Evolutionary conservation across 2,329 filamentous ascomycete genomes (phyloP), one percentile per base, ranked within the genome.

Genomic region (Cercospora zeina): DNA sequence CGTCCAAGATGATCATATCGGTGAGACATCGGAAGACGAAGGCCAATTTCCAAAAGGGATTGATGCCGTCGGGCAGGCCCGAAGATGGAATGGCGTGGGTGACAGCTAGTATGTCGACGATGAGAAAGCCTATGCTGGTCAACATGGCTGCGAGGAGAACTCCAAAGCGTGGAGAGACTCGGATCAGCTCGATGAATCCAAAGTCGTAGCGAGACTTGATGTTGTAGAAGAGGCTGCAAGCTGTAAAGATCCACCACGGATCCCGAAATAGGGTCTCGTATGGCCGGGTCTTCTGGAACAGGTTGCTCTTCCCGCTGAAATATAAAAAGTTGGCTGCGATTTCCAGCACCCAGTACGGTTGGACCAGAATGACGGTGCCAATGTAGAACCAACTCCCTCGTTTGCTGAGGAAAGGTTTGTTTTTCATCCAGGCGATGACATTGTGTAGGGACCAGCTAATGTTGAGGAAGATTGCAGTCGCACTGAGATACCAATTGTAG

Each of bases 161-260:
- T 11, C 82, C 85, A 65, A 89, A 89, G 3, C 86, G 84, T 1
- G 86, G 86, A 1, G 84, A 87, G 6, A 86, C 81, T 4, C 79
- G 77, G 55, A 88, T 76, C 21, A 89, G 80, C 62, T 88, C 84
- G 49, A 79, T 69, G 33, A 67, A 73, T 2, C 79, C 79, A 65
- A 88, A 83, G 51, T 85, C 82, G 72, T 89, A 89, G 47, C 84
- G 80, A 30, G 77, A 80, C 62, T 84, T 85, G 71, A 88, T 87
- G 50, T 85, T 85, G 77, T 81, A 87, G 71, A 88, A 83, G 3
- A 89, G 77, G 21, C 79, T 83, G 63, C 81, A 68, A 1, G 81
- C 83, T 0, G 85, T 87, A 66, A 86, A 85, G 16, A 89, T 81
- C 86, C 86, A 89, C 86, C 86, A 89, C 0, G 86, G 86, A 65